A percentile compares a stretch with the other conserved stretches of the same genome.
Evolutionary conservation across 257 asterid genomes (phyloP).

Genomic region (Rauvolfia tetraphylla): DNA sequence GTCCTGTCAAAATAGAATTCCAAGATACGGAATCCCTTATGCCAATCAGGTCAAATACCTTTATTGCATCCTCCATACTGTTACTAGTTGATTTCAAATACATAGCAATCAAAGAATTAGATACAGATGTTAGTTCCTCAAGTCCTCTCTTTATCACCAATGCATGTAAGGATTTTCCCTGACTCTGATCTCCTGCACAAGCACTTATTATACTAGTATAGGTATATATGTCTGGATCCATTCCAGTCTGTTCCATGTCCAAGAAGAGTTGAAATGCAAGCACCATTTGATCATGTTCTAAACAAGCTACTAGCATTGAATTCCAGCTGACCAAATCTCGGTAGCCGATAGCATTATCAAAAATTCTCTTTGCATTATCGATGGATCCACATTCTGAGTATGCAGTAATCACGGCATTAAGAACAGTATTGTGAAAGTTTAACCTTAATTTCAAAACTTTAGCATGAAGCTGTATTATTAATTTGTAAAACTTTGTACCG

Average conservation of each 20-base stretch:
- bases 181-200: constrained; percentile 37
- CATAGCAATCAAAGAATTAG: constrained; percentile 67
- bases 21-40: constrained; percentile 66
- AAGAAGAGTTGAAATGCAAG: constrained; percentile 53
- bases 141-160: constrained; percentile 65
- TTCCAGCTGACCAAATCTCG: too few relatives aligned
- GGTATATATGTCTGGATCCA: constrained; percentile 62
- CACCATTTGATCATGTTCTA: constrained; percentile 29
- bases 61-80: constrained; percentile 44
- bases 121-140: constrained; percentile 49
- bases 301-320: too few relatives aligned
- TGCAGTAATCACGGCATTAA: constrained; percentile 65
- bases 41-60: constrained; percentile 34
- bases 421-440: constrained; percentile 51
- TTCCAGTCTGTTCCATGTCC: constrained; percentile 51
- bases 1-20: constrained; percentile 76
- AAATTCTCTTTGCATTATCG: too few relatives aligned
- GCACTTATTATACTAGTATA: constrained; percentile 60
- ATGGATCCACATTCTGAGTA: constrained; percentile 63
- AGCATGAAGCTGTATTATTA: constrained; percentile 66
- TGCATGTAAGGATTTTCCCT: constrained; percentile 66
- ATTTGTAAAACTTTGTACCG: constrained; percentile 33
- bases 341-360: too few relatives aligned
- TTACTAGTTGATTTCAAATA: constrained; percentile 46
- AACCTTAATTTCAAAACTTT: constrained; percentile 61